Evolutionary conservation across 1,139 yeast species (phyloP).

Genomic region (Blastobotrys niveus): DNA sequence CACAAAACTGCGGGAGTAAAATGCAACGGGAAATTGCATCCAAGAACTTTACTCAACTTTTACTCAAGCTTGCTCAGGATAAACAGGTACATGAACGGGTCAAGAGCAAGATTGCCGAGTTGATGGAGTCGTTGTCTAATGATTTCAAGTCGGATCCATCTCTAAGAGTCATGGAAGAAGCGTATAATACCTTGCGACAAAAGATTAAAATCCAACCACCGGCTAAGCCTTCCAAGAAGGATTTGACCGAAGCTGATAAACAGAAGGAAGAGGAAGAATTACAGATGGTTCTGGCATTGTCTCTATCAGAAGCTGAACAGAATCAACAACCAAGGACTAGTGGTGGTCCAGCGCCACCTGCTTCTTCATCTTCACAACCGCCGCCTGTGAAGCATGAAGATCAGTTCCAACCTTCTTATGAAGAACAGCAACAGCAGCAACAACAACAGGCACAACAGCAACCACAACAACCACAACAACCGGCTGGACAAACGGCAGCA

Average conservation of each 20-base stretch:
- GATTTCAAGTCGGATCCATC: slow-evolving; percentile 67
- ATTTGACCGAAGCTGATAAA: slow-evolving; percentile 46
- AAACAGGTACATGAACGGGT: slow-evolving; percentile 59
- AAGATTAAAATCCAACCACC: slow-evolving; percentile 41
- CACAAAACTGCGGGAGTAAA: slow-evolving; percentile 90
- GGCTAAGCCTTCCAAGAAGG: slow-evolving; percentile 55
- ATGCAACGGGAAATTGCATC: slow-evolving; percentile 79
- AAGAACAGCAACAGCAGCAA: slow-evolving; percentile 11
- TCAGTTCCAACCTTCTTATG: slow-evolving; percentile 11
- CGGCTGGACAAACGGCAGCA: slow-evolving; percentile 31
- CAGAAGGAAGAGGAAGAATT: slow-evolving; percentile 72
- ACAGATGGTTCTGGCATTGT: slow-evolving; percentile 68
- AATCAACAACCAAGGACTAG: slow-evolving; percentile 6
- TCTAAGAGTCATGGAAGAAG: slow-evolving; percentile 59
- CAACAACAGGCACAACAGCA: slow-evolving; percentile 19
- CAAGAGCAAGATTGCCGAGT: slow-evolving; percentile 59
- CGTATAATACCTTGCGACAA: slow-evolving; percentile 39
- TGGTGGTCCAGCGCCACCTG: slow-evolving; percentile 8
- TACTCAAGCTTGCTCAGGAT: slow-evolving; percentile 54
- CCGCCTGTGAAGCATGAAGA: slow-evolving; percentile 5
- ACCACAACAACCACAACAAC: slow-evolving; percentile 12
- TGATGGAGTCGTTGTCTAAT: slow-evolving; percentile 56
- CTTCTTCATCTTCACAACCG: background rate
- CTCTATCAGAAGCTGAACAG: slow-evolving; percentile 52
- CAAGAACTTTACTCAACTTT: slow-evolving; percentile 53